These are phyloP conservation scores for Colletotrichum graminicola DNA, from an alignment of 2,329 filamentous ascomycete genomes.

Conservation along the genomic window DNA sequence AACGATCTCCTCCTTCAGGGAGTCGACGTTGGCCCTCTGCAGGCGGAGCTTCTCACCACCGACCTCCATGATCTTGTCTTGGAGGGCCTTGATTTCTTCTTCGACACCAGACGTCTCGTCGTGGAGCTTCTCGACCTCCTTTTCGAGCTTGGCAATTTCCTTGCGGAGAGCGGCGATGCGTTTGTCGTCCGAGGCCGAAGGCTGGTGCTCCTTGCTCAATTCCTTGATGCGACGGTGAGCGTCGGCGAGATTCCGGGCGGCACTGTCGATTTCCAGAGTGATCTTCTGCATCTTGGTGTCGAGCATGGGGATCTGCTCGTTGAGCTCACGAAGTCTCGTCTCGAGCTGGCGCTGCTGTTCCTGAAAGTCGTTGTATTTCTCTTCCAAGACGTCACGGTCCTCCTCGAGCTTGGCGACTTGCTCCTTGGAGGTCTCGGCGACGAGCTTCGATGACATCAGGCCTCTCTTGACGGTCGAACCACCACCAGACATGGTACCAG, in stretches of 20 bases:
- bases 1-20: conserved; percentile 86
- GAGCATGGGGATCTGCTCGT: conserved; percentile 82
- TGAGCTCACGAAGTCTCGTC: conserved; percentile 76
- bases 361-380: conserved; percentile 86
- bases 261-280: conserved; percentile 87
- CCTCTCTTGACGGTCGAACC: conserved; percentile 91
- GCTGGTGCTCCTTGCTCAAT: conserved; percentile 82
- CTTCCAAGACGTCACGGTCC: conserved; percentile 87
- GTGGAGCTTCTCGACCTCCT: conserved; percentile 83
- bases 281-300: conserved; percentile 95
- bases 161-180: conserved; percentile 80
- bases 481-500: conserved; percentile 98
- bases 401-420: conserved; percentile 88
- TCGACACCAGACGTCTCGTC: conserved; percentile 91
- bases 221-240: conserved; percentile 88
- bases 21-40: conserved; percentile 92
- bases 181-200: conserved; percentile 82
- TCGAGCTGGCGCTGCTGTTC: conserved; percentile 87
- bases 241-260: conserved; percentile 85
- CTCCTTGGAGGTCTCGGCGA: conserved; percentile 88
- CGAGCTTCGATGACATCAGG: conserved; percentile 95
- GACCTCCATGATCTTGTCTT: conserved; percentile 98
- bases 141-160: conserved; percentile 79
- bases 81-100: conserved; percentile 89
- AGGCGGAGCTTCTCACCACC: conserved; percentile 92